Base-by-base conservation (phyloP, 441 rosid genomes). In the Erodium moschatum region DNA sequence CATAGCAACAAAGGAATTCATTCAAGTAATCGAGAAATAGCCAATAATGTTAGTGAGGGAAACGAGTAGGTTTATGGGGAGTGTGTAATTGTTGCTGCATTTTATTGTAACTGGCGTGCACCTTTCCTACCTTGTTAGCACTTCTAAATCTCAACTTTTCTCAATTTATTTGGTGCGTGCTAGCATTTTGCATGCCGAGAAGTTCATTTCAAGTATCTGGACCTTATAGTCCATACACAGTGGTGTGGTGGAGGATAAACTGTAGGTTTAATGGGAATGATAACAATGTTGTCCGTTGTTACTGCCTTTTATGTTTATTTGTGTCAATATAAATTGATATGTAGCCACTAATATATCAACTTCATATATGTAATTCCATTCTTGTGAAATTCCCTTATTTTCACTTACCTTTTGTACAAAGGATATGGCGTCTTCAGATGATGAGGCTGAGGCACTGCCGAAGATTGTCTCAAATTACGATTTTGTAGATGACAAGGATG, bases 401-500 rank as follows among this genome's bases (percentile, higher is more conserved):
- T n/a, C 56, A 50, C 18, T 13, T 50, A 13, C 15, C 56, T n/a
- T 15, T 50, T 50, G 15, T 13, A 13, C 18, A 50, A 50, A 15
- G 56, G 56, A 50, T 19, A 84, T 82, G 91, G 82, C 74, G 0
- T 82, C 81, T 7, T 80, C 85, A 6, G 87, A 81, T 44, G 97
- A 93, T 15, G 98, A 93, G 78, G 84, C 72, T 19, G 89, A 82
- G 63, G 38, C 40, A 63, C 66, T 73, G 64, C 87, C 81, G 19
- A 78, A 64, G 38, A 80, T 81, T 0, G 97, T 87, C 13, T 78
- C 85, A 0, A 81, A 75, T 66, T 93, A 88, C 66, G 76, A 80
- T 69, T 91, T 89, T 60, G 81, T 82, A 58, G 87, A 89, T 44
- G 85, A 88, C 48, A 74, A 79, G 9, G 81, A 85, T 2, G 80